Percentiles rank a stretch among this genome's conserved stretches.
These are phyloP conservation scores for Penicillium angulare DNA, from an alignment of 495 filamentous ascomycete genomes.

Conservation along the genomic window DNA sequence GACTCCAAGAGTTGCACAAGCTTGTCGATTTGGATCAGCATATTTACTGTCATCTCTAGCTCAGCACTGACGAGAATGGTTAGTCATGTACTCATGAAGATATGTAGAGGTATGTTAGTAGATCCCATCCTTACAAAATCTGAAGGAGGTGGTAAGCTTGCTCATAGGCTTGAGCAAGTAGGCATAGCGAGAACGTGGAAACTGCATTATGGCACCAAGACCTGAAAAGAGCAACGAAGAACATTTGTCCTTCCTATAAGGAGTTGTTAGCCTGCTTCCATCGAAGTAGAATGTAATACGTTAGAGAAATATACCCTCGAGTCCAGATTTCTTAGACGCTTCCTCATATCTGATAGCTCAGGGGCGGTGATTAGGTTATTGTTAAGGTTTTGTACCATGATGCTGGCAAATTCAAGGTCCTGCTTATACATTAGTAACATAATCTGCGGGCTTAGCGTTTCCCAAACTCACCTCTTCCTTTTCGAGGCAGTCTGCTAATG, in stretches of 20 bases:
- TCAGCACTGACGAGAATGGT: conserved; percentile 66
- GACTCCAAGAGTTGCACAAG: conserved; percentile 96
- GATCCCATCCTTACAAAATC: conserved; percentile 94
- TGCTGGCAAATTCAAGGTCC: conserved; percentile 96
- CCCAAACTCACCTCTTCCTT: conserved; percentile 70
- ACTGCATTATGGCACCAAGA: conserved; percentile 99
- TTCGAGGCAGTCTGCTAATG: conserved; percentile 92
- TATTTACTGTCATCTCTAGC: conserved; percentile 97
- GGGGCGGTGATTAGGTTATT: conserved; percentile 98
- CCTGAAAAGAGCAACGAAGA: conserved; percentile 91
- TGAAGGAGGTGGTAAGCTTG: conserved; percentile 96
- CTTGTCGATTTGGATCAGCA: conserved; percentile 99
- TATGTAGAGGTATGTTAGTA: no score
- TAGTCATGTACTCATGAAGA: no score
- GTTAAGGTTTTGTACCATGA: conserved; percentile 99
- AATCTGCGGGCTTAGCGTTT: neutral
- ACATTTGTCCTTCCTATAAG: conserved; percentile 79
- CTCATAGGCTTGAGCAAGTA: conserved; percentile 97
- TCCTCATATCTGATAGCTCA: conserved; percentile 85
- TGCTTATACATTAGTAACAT: conserved; percentile 23
- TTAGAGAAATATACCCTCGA: conserved; percentile 57
- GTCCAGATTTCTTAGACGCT: conserved; percentile 86
- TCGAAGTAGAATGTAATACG: neutral
- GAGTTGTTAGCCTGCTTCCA: conserved; percentile 11
- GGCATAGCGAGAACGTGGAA: conserved; percentile 91